Evolutionary conservation across 768 basidiomycete genomes (phyloP).

Genomic region (Lactarius indigo): DNA sequence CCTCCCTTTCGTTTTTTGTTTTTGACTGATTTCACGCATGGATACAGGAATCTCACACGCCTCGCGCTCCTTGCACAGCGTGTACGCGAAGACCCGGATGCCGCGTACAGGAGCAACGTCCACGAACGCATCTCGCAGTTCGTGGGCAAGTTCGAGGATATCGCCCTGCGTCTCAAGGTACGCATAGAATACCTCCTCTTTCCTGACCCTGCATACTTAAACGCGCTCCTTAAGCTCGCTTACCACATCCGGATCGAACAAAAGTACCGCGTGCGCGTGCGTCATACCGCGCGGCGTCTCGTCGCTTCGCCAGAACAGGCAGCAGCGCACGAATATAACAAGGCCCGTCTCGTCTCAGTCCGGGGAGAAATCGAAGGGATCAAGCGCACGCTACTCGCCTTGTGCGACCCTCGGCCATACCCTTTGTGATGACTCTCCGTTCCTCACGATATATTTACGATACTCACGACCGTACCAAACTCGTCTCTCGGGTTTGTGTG

Average conservation of each 20-base stretch:
- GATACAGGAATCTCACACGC: constrained; percentile 16
- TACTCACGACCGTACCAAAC: background rate
- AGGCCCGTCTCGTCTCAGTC: constrained; percentile 1
- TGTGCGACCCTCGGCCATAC: too few relatives aligned
- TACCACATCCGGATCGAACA: constrained; percentile 16
- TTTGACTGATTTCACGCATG: too few relatives aligned
- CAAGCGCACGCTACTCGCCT: background rate
- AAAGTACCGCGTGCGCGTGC: constrained; percentile 17
- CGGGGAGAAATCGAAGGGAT: constrained; percentile 14
- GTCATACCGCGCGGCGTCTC: constrained; percentile 7
- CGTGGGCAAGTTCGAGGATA: constrained; percentile 15
- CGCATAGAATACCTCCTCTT: background rate
- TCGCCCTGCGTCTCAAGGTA: constrained; percentile 19
- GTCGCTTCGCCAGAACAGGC: constrained; percentile 14
- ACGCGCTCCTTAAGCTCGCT: constrained; percentile 3
- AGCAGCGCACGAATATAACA: constrained; percentile 10
- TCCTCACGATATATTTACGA: background rate
- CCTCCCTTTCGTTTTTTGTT: background rate
- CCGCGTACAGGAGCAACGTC: constrained; percentile 11
- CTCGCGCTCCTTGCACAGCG: constrained; percentile 19
- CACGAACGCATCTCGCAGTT: constrained; percentile 20
- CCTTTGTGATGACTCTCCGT: background rate
- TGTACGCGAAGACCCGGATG: constrained; percentile 19
- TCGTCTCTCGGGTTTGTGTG: background rate
- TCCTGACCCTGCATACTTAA: background rate